These are phyloP conservation scores for Madurella mycetomatis DNA, from an alignment of 2,329 filamentous ascomycete species.

Conservation along the genomic window DNA sequence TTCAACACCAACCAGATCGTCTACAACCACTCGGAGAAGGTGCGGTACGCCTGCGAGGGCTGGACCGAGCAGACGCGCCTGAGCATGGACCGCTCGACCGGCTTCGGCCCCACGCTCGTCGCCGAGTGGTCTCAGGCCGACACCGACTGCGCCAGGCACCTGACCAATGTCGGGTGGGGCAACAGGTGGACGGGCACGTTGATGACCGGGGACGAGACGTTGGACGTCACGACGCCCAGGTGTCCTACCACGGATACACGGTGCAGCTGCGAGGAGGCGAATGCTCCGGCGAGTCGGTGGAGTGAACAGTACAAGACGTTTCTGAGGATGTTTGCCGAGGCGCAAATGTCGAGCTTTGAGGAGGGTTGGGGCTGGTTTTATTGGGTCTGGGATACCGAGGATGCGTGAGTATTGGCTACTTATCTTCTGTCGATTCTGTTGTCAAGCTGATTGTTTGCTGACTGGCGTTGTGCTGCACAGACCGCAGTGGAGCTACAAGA, in stretches of 20 bases:
- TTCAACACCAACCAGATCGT: conserved; percentile 88
- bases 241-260: conserved; percentile 64
- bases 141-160: conserved; percentile 81
- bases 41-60: conserved; percentile 79
- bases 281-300: conserved; percentile 66
- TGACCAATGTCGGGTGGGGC: conserved; percentile 87
- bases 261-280: conserved; percentile 73
- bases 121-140: conserved; percentile 98
- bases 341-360: conserved; percentile 94
- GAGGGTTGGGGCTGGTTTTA: conserved; percentile 97
- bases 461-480: conserved; percentile 15
- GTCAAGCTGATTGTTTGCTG: conserved; percentile 1
- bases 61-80: conserved; percentile 77
- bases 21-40: conserved; percentile 75
- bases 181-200: conserved; percentile 90
- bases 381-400: conserved; percentile 93
- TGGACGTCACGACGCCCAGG: conserved; percentile 61
- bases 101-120: conserved; percentile 90
- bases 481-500: conserved; percentile 87
- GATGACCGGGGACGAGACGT: conserved; percentile 58
- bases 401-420: conserved; percentile 22
- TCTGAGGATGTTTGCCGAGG: conserved; percentile 84
- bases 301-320: conserved; percentile 75
- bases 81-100: conserved; percentile 67
- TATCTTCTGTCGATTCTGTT: not conserved